Conservation (phyloP, 768 basidiomycete species). For the Lyophyllum semitale region DNA sequence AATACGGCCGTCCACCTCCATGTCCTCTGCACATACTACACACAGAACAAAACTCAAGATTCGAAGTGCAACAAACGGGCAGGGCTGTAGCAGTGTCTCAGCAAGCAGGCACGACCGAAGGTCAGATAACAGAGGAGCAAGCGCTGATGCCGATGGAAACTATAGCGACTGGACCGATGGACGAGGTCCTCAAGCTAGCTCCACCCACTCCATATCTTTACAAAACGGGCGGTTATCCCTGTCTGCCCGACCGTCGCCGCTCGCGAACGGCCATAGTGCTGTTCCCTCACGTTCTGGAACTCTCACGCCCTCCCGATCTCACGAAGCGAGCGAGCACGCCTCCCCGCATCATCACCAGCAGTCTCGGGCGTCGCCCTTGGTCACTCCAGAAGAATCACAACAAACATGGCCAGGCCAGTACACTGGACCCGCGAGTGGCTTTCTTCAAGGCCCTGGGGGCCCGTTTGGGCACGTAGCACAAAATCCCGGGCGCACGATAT, state of each 20-base stretch:
- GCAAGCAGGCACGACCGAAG: constrained; percentile 13
- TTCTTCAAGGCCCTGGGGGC: constrained; percentile 43
- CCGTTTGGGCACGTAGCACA: constrained; percentile 42
- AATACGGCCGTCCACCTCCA: constrained; percentile 19
- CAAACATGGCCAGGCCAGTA: constrained; percentile 36
- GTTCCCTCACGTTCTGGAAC: constrained; percentile 22
- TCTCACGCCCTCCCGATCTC: constrained; percentile 20
- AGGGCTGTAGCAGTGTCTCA: constrained; percentile 24
- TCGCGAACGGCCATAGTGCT: constrained; percentile 24
- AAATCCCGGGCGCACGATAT: constrained; percentile 65
- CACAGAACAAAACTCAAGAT: constrained; percentile 35
- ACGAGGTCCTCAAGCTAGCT: constrained; percentile 9
- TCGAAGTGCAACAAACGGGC: constrained; percentile 37
- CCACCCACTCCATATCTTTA: constrained; percentile 14
- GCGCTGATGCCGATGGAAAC: constrained; percentile 5
- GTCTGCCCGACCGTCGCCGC: constrained; percentile 21
- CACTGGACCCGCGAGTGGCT: constrained; percentile 52
- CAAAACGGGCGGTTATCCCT: constrained; percentile 20
- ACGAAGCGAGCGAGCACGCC: constrained; percentile 16
- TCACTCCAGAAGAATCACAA: constrained; percentile 17
- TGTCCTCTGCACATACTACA: constrained; percentile 20
- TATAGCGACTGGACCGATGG: constrained; percentile 19
- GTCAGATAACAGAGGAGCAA: constrained; percentile 4
- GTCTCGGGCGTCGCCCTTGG: constrained; percentile 17
- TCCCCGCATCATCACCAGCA: constrained; percentile 18